Base-by-base conservation (phyloP, 805 yeast genomes). In the Scheffersomyces coipomensis region DNA sequence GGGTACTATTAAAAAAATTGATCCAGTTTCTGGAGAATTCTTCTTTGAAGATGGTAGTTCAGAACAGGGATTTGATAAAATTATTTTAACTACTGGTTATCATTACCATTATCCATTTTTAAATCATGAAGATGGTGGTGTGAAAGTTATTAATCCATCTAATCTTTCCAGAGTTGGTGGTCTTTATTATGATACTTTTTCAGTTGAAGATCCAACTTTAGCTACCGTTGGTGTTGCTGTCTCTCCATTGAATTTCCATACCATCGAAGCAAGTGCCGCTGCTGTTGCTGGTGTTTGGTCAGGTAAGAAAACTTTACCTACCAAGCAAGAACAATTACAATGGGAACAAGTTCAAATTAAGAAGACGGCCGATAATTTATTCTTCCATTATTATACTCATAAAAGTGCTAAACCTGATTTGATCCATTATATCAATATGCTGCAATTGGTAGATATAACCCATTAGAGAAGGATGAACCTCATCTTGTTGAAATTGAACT, bases 251-350 rank as follows among this genome's bases (percentile, higher is more conserved):
- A 66, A 70, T 44, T 76, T 75, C 60, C 72, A 73, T 36, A 64
- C 73, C 12, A 72, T 76, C 46, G 83, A 78, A 48, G 61, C 73
- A 2, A 58, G 66, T 34, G 76, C 79, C 1, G 73, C 78, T n/a
- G 79, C 81, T 0, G 59, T 78, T 35, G 77, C 79, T 12, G 82
- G 82, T n/a, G 72, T 75, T 3, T 78, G 80, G 78, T 62, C 78
- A 2, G 55, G 56, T 5, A 58, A 59, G 21, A 57, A 52, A 19
- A 11, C 45, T 9, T 51, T 76, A 19, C 81, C 82, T 1, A 31
- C 66, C 0, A 44, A 51, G 12, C 63, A 63, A 19, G 73, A 66
- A 18, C 78, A 74, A 49, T 40, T 38, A 15, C 40, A 49, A 7
- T 68, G 73, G 68, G 68, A 61, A 24, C 16, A 41, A 6, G 38